Percentiles rank a stretch among this genome's conserved stretches.
phyloP scores from a whole-genome alignment of 352 stramenopile genomes.

The Blastocystis sp. region DNA sequence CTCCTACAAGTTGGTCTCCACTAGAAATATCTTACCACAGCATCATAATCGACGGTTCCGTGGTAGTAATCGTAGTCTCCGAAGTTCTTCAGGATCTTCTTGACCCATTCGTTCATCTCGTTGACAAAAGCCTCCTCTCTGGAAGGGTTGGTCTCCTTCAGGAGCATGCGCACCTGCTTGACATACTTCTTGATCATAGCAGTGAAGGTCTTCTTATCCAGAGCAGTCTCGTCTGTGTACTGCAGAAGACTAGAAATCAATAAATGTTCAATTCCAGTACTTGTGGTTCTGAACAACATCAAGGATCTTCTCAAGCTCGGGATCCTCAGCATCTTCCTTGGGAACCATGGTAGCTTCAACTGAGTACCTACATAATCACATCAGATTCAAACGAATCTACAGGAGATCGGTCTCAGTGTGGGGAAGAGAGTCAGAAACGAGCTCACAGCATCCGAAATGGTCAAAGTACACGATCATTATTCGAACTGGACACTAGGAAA shows the following conservation, averaged over 20 bases:
- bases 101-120: constrained; percentile 68
- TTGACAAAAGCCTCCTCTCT: constrained; percentile 67
- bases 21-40: not conserved
- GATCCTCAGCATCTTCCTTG: constrained; percentile 68
- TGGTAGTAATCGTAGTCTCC: constrained; percentile 68
- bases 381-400: not conserved
- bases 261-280: not conserved
- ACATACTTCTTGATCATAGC: constrained; percentile 69
- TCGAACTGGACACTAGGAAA: not conserved
- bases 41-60: constrained; percentile 65
- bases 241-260: constrained; percentile 39
- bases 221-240: constrained; percentile 61
- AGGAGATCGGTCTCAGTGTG: constrained; percentile 63
- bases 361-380: constrained; percentile 55
- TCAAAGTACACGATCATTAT: constrained; percentile 66
- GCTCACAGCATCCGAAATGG: constrained; percentile 65
- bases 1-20: not conserved
- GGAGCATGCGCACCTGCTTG: constrained; percentile 66
- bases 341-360: constrained; percentile 64
- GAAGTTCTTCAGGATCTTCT: constrained; percentile 67
- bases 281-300: constrained; percentile 68
- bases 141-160: constrained; percentile 64
- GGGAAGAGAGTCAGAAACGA: constrained; percentile 65
- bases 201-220: constrained; percentile 69
- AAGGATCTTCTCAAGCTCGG: constrained; percentile 64